phyloP scores from a whole-genome alignment of 805 yeast genomes.

The Barnettozyma pratensis region DNA sequence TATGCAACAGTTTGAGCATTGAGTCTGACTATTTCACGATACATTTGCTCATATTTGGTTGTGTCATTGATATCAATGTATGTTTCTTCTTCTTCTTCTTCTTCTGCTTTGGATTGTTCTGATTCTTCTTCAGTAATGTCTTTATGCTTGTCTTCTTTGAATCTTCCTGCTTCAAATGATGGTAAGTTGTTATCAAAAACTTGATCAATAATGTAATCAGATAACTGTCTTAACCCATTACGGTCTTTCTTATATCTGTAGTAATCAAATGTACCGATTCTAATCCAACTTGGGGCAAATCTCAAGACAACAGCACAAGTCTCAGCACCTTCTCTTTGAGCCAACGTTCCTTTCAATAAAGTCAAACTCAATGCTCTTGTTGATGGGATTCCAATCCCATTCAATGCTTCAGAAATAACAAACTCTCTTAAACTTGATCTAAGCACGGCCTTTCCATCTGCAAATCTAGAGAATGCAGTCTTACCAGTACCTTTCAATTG shows the following conservation, averaged over 20 bases:
- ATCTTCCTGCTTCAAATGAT: constrained; percentile 19
- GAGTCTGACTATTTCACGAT: constrained; percentile 60
- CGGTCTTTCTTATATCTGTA: constrained; percentile 71
- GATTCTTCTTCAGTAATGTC: constrained; percentile 20
- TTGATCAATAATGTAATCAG: constrained; percentile 69
- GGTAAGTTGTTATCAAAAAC: constrained; percentile 40
- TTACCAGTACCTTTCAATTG: constrained; percentile 91
- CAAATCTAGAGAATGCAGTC: constrained; percentile 91
- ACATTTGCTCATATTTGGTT: constrained; percentile 66
- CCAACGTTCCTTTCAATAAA: constrained; percentile 66
- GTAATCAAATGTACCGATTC: constrained; percentile 85
- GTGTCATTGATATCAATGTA: constrained; percentile 29
- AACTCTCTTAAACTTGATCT: constrained; percentile 87
- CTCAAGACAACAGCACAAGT: constrained; percentile 82
- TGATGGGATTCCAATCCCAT: constrained; percentile 80
- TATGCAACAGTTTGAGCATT: constrained; percentile 76
- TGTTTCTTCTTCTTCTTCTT: constrained; percentile 19
- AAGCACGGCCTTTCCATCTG: constrained; percentile 93
- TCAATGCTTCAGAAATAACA: constrained; percentile 72
- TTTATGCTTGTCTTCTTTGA: constrained; percentile 18
- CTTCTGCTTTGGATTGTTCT: not conserved
- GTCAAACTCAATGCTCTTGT: constrained; percentile 79
- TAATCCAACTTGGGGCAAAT: constrained; percentile 80
- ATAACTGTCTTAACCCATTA: constrained; percentile 50
- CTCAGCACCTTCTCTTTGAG: constrained; percentile 68